phyloP scores from a whole-genome alignment of 805 yeast species.

The Pichia scutulata region DNA sequence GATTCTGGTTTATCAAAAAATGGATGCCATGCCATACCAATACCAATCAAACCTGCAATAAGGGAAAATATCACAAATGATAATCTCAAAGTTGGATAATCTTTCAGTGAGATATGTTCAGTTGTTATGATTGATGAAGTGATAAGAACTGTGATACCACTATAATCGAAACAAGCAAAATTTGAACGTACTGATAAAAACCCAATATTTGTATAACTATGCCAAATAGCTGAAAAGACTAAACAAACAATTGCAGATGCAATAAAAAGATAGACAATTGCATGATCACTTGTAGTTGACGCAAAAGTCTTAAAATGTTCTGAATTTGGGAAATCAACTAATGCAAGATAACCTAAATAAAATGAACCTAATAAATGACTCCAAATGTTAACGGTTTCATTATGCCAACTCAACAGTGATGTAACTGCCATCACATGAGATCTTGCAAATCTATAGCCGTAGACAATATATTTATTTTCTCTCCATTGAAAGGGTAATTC shows the following conservation, averaged over 20 bases:
- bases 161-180: slow-evolving; percentile 91
- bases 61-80: slow-evolving; percentile 54
- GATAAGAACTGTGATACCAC: slow-evolving; percentile 86
- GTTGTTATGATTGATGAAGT: slow-evolving; percentile 84
- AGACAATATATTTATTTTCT: slow-evolving; percentile 76
- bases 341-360: slow-evolving; percentile 46
- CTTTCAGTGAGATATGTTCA: slow-evolving; percentile 70
- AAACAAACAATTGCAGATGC: slow-evolving; percentile 71
- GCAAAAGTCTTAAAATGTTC: slow-evolving; percentile 36
- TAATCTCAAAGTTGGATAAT: slow-evolving; percentile 41
- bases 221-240: slow-evolving; percentile 79
- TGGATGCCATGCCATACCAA: slow-evolving; percentile 86
- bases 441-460: slow-evolving; percentile 79
- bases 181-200: slow-evolving; percentile 52
- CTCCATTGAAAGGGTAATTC: slow-evolving; percentile 91
- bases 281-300: slow-evolving; percentile 31
- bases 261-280: slow-evolving; percentile 57
- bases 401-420: slow-evolving; percentile 61
- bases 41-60: slow-evolving; percentile 63
- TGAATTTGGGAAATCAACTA: slow-evolving; percentile 58
- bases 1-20: slow-evolving; percentile 82
- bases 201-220: slow-evolving; percentile 78
- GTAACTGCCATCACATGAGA: slow-evolving; percentile 51
- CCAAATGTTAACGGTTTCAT: slow-evolving; percentile 93
- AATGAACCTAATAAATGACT: slow-evolving; percentile 72